Evolutionary conservation across 1,139 yeast species (phyloP), one percentile per base, ranked within the genome.

Genomic region (Scheffersomyces insectosa): DNA sequence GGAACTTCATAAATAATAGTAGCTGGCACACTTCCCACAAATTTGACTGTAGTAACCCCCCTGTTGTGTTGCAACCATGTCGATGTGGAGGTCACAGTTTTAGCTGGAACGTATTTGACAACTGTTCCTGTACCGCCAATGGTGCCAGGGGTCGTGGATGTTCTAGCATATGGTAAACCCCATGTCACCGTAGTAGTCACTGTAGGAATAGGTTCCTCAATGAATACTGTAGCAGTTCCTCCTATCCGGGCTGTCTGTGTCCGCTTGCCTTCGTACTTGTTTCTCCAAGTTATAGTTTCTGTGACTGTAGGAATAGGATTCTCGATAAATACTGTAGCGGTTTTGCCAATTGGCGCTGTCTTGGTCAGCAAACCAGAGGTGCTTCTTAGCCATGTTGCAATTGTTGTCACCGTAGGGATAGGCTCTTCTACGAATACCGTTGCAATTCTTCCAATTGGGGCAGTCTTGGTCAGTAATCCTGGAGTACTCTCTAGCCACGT

Each of bases 1-100:
- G 64, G 63, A 6, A 49, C 47, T 3, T 53, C 54, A 16, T 56
- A 51, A 34, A 49, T 41, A 3, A 61, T 54, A 5, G 47, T 55
- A 23, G 54, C 55, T 1, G 51, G 49, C 3, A 43, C 27, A 7
- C 46, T 57, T 3, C 48, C 41, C 1, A 37, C 25, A 1, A 60
- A 55, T 15, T 46, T 37, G 16, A 50, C 43, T 6, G 54, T 36
- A 3, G 54, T 49, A 20, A 6, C 8, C 6, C 8, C 25, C 8
- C 25, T 20, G 3, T n/a, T 14, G 1, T 43, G 20, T 0, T 56
- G 57, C 5, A 51, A 36, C 52, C 56, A 54, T 0, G 56, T 48
- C 1, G 47, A 31, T 2, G 63, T 57, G 8, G 44, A 16, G 0
- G 64, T 55, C 5, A 44, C 42, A 5, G 57, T 55, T 12, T 59